These are phyloP conservation scores for Chlorella variabilis DNA, from an alignment of 163 green algal species.

Conservation along the genomic window DNA sequence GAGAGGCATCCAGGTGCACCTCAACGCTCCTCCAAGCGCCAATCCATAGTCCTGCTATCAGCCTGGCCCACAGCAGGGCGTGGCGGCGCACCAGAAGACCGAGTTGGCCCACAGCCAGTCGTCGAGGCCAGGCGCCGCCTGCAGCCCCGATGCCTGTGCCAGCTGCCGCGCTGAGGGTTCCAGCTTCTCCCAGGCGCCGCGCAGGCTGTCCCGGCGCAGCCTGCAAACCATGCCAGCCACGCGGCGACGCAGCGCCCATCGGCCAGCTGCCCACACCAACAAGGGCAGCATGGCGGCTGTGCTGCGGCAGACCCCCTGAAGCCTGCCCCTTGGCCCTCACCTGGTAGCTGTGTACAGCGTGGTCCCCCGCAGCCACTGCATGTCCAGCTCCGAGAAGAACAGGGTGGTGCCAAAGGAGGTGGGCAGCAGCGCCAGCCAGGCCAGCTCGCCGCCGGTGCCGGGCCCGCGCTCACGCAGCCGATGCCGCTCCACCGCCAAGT, in stretches of 20 bases:
- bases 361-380: constrained; percentile 73
- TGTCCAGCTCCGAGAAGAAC: constrained; percentile 54
- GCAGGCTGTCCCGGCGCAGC: constrained; percentile 43
- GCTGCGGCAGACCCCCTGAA: not conserved
- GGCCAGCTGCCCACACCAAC: not conserved
- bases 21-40: too few species aligned
- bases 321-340: constrained; percentile 4
- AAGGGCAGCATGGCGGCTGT: not conserved
- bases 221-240: too few species aligned
- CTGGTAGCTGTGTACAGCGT: constrained; percentile 62
- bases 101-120: constrained; percentile 85
- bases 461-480: not conserved
- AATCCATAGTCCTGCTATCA: too few species aligned
- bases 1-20: too few species aligned
- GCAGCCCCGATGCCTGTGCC: constrained; percentile 19
- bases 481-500: constrained; percentile 70
- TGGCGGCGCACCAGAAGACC: constrained; percentile 73
- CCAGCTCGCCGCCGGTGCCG: constrained; percentile 8
- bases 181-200: constrained; percentile 57
- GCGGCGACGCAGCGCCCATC: not conserved
- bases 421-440: constrained; percentile 62
- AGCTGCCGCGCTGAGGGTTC: constrained; percentile 45
- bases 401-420: constrained; percentile 62
- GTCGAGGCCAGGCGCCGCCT: constrained; percentile 48
- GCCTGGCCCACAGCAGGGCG: not conserved